Base-by-base conservation (phyloP, 331 rosid genomes). In the Ulmus americana region DNA sequence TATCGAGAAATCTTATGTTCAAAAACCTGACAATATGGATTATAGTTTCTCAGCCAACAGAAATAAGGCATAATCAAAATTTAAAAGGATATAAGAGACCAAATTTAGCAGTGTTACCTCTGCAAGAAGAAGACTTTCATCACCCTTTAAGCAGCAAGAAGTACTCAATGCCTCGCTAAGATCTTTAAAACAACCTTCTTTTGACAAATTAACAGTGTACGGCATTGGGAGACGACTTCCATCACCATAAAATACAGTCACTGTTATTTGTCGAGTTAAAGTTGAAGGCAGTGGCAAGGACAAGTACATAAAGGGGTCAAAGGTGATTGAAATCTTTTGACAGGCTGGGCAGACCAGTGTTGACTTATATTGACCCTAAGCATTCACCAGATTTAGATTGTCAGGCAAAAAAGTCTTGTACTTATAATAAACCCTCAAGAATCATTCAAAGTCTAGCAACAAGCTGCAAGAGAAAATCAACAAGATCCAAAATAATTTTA, bases 361-460 rank as follows among this genome's bases (percentile, higher is more conserved):
- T 40, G 99, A 94, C 77, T 94, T 94, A 74, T 94, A 94, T 84
- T 90, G 99, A 74, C 99, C 99, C 99, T 94, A 95, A 55, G 65
- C 57, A 55, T 58, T 15, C 39, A 58, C 8, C 64, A 56, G 1
- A 46, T 57, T 50, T 54, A 61, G 55, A 60, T 42, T 28, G 53
- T 57, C 6, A 58, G 35, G 51, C 11, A 63, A 38, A 15, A 3
- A 39, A 28, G 35, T 28, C 35, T 28, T 3, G 4, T 28, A 28
- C 35, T 28, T 28, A 28, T 3, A 28, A 28, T 28, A 28, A 28
- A 28, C 35, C 35, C 35, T 28, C 35, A 28, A 28, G 35, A 52
- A n/a, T 2, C 35, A 28, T 28, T 28, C 35, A 28, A 28, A 28
- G 35, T 28, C 35, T 28, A 28, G 35, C 35, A 28, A 28, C 35